phyloP scores from a whole-genome alignment of 805 yeast genomes.

The Candida manassasensis region DNA sequence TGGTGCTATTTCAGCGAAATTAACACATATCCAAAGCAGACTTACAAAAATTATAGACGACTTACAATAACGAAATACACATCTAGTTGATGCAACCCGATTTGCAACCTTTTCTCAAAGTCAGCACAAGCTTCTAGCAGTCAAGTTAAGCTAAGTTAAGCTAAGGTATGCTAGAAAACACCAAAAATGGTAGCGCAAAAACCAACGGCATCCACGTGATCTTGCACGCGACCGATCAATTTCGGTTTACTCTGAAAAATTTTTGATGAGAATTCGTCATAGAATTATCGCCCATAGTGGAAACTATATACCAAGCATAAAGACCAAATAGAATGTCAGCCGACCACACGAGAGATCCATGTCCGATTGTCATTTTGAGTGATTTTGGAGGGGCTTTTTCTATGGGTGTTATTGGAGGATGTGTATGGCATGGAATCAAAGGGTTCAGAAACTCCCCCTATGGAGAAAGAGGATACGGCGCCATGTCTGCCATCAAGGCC shows the following conservation, averaged over 20 bases:
- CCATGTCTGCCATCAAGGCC: conserved; percentile 84
- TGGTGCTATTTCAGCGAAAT: too few relatives aligned
- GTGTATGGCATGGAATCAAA: conserved; percentile 97
- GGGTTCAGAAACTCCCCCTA: conserved; percentile 97
- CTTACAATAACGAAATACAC: too few relatives aligned
- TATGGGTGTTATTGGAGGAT: conserved; percentile 99
- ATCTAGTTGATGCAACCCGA: too few relatives aligned
- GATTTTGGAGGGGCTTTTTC: conserved; percentile 99
- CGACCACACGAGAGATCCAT: conserved; percentile 98
- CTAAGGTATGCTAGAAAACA: too few relatives aligned
- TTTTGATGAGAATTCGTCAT: conserved; percentile 4
- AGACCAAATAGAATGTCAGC: conserved; percentile 59
- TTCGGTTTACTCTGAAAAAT: conserved; percentile 5
- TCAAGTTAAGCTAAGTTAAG: too few relatives aligned
- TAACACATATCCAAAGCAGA: too few relatives aligned
- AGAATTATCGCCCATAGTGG: background rate
- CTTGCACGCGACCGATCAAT: background rate
- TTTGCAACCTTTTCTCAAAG: too few relatives aligned
- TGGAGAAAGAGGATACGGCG: conserved; percentile 92
- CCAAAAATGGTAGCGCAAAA: background rate
- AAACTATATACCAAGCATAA: background rate
- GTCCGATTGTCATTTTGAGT: conserved; percentile 92
- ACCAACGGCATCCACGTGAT: background rate
- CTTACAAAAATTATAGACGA: too few relatives aligned
- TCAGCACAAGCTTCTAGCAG: too few relatives aligned